Base-by-base conservation (phyloP, 2,329 filamentous ascomycete species). In the Arthroderma uncinatum region DNA sequence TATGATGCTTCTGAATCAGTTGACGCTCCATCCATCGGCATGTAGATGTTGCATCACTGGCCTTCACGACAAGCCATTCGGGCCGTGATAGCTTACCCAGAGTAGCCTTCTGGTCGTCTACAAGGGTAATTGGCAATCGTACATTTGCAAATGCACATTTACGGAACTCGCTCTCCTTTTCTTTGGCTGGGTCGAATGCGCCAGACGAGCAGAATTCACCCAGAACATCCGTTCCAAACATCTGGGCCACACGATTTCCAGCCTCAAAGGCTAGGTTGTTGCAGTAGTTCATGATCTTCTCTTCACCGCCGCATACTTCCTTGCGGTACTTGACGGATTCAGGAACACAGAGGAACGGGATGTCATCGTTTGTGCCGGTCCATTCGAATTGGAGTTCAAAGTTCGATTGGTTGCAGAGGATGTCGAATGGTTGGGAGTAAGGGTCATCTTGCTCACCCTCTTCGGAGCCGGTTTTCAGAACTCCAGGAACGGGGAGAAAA, bases 301-400 rank as follows among this genome's bases (percentile, higher is more conserved):
- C 77, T 68, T 96, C 91, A 33, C 90, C 89, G 36, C 87, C 87
- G 12, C 89, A 80, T 10, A 82, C 76, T 47, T 83, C 76, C 25
- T 78, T 67, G 1, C 91, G 81, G 80, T 87, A 96, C 50, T 79
- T 73, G 23, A 95, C 74, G 0, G 86, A 83, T 7, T 86, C 82
- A 7, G 83, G 81, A 14, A 93, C 77, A 65, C 84, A 89, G 0
- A 89, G 74, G 62, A 85, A 92, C 0, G 87, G 81, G 3, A 81
- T 76, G 59, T 81, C 83, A 65, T 96, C 90, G 4, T 83, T 70
- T 0, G 90, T 94, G 9, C 86, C 89, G 2, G 86, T 78, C 61
- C 85, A 92, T 64, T 89, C 82, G 65, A 95, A 95, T 44, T 84
- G 82, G 10, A 69, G 73, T 14, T 89, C 79, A 61, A 87, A 95